Evolutionary conservation across 2,329 filamentous ascomycete genomes (phyloP).

Genomic region (Scytalidium lignicola): DNA sequence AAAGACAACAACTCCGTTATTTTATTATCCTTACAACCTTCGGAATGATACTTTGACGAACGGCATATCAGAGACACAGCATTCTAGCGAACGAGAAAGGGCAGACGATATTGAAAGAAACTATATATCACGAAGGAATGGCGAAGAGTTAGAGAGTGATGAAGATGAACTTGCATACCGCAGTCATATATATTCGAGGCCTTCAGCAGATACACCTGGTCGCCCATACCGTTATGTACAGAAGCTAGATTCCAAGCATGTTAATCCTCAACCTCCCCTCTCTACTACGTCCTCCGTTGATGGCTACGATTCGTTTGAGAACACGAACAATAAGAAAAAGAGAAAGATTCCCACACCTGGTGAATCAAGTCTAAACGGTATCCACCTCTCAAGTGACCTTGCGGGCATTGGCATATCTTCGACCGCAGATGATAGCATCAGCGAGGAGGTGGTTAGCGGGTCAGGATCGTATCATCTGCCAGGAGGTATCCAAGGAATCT

Average conservation of each 20-base stretch:
- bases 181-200: conserved; percentile 36
- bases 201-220: conserved; percentile 41
- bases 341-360: conserved; percentile 92
- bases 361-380: conserved; percentile 47
- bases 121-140: conserved; percentile 43
- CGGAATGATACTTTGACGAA: conserved; percentile 29
- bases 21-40: conserved; percentile 57
- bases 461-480: conserved; percentile 52
- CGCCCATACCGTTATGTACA: conserved; percentile 37
- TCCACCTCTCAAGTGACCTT: conserved; percentile 54
- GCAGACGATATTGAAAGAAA: conserved; percentile 26
- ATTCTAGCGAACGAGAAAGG: conserved; percentile 24
- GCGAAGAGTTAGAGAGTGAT: conserved; percentile 53
- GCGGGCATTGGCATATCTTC: conserved; percentile 55
- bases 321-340: conserved; percentile 99
- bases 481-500: conserved; percentile 62
- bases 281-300: conserved; percentile 71
- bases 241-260: conserved; percentile 41
- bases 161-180: conserved; percentile 43
- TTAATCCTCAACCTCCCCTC: conserved; percentile 51
- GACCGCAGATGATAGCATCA: conserved; percentile 37
- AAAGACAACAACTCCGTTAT: conserved; percentile 66
- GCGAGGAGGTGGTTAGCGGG: conserved; percentile 35
- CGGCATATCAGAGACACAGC: conserved; percentile 23
- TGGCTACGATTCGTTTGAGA: conserved; percentile 95